Evolutionary conservation across 2,329 filamentous ascomycete genomes (phyloP).

Genomic region (Claviceps sp.): DNA sequence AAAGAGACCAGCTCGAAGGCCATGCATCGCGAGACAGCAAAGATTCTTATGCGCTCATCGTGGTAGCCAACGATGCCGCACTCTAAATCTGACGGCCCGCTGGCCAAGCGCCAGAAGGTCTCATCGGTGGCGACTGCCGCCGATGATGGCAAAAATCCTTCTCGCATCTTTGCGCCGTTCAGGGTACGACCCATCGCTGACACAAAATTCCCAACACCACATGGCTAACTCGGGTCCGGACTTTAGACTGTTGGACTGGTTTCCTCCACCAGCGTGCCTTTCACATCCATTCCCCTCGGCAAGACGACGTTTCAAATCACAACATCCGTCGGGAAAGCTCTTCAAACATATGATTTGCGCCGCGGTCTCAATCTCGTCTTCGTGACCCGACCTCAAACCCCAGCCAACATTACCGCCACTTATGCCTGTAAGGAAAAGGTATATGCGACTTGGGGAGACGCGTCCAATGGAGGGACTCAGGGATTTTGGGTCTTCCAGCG

Average conservation of each 20-base stretch:
- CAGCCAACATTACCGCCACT: constrained; percentile 72
- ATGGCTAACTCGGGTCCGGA: constrained; percentile 4
- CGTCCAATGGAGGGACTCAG: constrained; percentile 34
- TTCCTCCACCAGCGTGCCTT: constrained; percentile 79
- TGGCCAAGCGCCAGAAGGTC: constrained; percentile 67
- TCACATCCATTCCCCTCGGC: constrained; percentile 76
- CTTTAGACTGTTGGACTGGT: constrained; percentile 78
- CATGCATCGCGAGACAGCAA: background rate
- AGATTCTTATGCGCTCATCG: background rate
- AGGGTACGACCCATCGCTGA: constrained; percentile 45
- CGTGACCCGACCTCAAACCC: constrained; percentile 81
- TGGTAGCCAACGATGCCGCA: constrained; percentile 34
- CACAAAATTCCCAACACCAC: background rate
- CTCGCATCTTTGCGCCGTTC: constrained; percentile 86
- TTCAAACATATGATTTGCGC: constrained; percentile 93
- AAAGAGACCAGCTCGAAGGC: background rate
- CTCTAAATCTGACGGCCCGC: constrained; percentile 44
- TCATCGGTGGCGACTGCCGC: constrained; percentile 24
- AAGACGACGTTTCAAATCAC: constrained; percentile 97
- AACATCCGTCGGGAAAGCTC: constrained; percentile 75
- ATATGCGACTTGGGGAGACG: constrained; percentile 78
- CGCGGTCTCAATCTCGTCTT: constrained; percentile 86
- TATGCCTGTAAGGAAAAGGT: constrained; percentile 76
- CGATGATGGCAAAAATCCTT: constrained; percentile 35
- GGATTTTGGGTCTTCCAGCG: constrained; percentile 89